Percentiles rank a stretch among this genome's conserved stretches.
These are phyloP conservation scores for Tetraselmis striata DNA, from an alignment of 139 green algal genomes.

Conservation along the genomic window DNA sequence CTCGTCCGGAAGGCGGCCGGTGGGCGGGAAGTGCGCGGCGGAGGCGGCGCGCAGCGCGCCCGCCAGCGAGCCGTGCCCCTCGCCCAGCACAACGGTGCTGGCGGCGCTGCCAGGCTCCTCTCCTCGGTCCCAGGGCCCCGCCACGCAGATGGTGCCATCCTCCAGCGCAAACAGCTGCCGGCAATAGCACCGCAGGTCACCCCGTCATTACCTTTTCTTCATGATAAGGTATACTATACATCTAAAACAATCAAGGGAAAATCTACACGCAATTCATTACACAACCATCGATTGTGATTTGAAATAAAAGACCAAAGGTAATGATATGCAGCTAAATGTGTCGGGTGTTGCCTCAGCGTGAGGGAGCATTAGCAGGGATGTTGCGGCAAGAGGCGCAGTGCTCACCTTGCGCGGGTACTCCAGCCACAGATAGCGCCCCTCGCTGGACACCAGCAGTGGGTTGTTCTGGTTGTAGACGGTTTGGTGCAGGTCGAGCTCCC, in stretches of 20 bases:
- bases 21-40: constrained; percentile 6
- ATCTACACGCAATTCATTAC: no score
- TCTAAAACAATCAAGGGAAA: no score
- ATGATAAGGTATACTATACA: no score
- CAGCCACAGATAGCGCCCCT: not conserved
- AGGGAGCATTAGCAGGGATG: no score
- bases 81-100: not conserved
- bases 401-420: not conserved
- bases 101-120: not conserved
- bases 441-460: not conserved
- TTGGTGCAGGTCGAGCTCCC: not conserved
- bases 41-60: not conserved
- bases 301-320: no score
- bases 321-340: no score
- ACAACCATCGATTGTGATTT: no score
- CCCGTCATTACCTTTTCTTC: no score
- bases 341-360: no score
- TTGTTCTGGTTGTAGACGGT: constrained; percentile 11
- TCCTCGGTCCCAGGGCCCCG: not conserved
- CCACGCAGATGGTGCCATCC: not conserved
- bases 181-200: no score
- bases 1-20: not conserved
- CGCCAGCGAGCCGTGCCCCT: not conserved
- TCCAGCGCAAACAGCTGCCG: not conserved
- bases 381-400: no score